Evolutionary conservation across 768 basidiomycete species (phyloP), one percentile per base, ranked within the genome.

Genomic region (Leucogyrophana mollusca): DNA sequence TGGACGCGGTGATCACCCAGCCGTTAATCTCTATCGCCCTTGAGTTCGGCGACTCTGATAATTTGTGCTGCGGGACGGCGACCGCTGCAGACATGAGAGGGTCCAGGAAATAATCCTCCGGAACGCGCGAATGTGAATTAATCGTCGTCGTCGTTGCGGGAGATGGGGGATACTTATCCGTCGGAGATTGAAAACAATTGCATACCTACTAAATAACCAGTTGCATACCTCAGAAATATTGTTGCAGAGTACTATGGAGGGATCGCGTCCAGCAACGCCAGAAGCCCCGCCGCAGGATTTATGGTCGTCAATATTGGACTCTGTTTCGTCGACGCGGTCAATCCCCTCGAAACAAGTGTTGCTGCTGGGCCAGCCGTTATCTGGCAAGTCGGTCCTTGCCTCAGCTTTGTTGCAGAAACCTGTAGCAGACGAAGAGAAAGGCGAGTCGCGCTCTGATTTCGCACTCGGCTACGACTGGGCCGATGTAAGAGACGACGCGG

Each of bases 391-490:
- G 1, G 76, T 84, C 1, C 67, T 94, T 20, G 80, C 80, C 1
- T 76, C 85, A 35, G 85, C 86, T 1, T 65, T 91, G 1, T 73
- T 92, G 22, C 82, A 88, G 59, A 89, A 85, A 63, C 71, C 79
- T 9, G 59, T 64, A n/a, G 46, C 60, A 25, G 80, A 83, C 46
- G 80, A 79, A 46, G 70, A 66, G 38, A 78, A 78, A 53, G 80
- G 82, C 52, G 79, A 82, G 49, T 73, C 78, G 37, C 74, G 75
- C 45, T 71, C 72, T 7, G 90, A 94, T 56, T 87, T 94, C 66
- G 90, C 92, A 0, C 64, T 97, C 54, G 93, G 94, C 32, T 98
- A 94, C 60, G 89, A 94, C 55, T 95, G 91, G 77, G 77, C 90
- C 3, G 90, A 96, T 59, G 80, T 96, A 21, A 74, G 84, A 42